Conservation (phyloP, 352 stramenopile genomes). For the Globisporangium cylindrosporum region DNA sequence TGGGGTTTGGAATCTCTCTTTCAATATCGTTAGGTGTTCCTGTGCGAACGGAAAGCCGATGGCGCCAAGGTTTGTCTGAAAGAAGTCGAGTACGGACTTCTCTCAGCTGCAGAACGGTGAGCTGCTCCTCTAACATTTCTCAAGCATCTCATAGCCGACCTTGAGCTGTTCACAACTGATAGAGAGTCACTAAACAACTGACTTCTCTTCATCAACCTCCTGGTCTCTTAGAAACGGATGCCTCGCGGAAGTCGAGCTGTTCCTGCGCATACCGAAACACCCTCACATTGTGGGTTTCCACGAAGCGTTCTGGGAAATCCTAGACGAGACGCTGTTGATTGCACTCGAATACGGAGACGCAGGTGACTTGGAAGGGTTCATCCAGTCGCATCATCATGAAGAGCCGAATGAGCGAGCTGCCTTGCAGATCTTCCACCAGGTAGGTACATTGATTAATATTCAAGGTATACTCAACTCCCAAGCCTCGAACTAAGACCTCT, state of each 20-base stretch:
- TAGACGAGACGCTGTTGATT: slow-evolving; percentile 35
- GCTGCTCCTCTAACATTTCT: background rate
- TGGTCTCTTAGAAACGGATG: slow-evolving; percentile 28
- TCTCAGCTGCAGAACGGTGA: slow-evolving; percentile 40
- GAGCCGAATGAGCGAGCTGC: slow-evolving; percentile 15
- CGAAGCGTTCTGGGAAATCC: slow-evolving; percentile 47
- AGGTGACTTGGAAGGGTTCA: slow-evolving; percentile 51
- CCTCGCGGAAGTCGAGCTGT: slow-evolving; percentile 43
- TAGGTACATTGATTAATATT: background rate
- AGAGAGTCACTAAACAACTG: background rate
- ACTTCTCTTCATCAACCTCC: background rate
- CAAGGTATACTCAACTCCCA: too few relatives aligned
- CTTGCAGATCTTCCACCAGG: slow-evolving; percentile 29
- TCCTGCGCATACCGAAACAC: slow-evolving; percentile 43
- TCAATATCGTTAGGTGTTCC: slow-evolving; percentile 33
- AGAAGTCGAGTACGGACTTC: slow-evolving; percentile 49
- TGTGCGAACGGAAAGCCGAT: slow-evolving; percentile 31
- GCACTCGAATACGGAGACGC: slow-evolving; percentile 68
- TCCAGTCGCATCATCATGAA: slow-evolving; percentile 17
- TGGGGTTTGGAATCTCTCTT: background rate
- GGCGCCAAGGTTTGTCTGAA: slow-evolving; percentile 46
- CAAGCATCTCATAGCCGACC: too few relatives aligned
- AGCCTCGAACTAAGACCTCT: too few relatives aligned
- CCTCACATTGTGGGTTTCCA: slow-evolving; percentile 53
- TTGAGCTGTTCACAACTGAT: too few relatives aligned